phyloP scores from a whole-genome alignment of 441 rosid genomes.

The Gossypium laxum region DNA sequence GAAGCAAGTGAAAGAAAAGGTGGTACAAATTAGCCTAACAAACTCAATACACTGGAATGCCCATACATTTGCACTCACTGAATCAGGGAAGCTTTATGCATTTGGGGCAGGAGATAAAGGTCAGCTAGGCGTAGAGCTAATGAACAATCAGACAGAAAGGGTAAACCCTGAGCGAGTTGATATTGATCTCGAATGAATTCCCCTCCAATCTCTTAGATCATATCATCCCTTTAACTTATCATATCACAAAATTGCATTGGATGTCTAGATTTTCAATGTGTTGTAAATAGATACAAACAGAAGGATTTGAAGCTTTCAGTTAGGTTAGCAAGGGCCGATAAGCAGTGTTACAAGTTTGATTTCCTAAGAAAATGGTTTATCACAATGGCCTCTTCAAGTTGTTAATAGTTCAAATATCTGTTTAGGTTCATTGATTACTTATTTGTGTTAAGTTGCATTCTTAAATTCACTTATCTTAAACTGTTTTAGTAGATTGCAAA shows the following conservation, averaged over 20 bases:
- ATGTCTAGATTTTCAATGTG: conserved; percentile 31
- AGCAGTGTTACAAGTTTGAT: conserved; percentile 17
- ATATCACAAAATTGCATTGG: conserved; percentile 29
- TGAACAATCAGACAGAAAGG: conserved; percentile 52
- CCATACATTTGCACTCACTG: conserved; percentile 83
- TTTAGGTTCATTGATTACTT: conserved; percentile 25
- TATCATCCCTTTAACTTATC: conserved; percentile 12
- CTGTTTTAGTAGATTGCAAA: neutral
- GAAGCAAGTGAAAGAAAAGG: conserved; percentile 54
- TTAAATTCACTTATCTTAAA: neutral
- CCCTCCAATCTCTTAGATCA: conserved; percentile 9
- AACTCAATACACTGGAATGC: conserved; percentile 80
- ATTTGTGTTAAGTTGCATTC: conserved; percentile 22
- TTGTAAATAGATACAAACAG: conserved; percentile 42
- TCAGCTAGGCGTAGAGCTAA: conserved; percentile 73
- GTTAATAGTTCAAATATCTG: conserved; percentile 29
- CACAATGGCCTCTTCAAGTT: conserved; percentile 23
- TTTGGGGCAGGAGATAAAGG: conserved; percentile 94
- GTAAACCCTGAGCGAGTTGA: conserved; percentile 58
- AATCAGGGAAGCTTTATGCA: conserved; percentile 70
- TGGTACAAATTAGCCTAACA: conserved; percentile 78
- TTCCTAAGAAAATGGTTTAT: conserved; percentile 20
- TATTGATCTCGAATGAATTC: conserved; percentile 36
- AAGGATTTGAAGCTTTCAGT: conserved; percentile 32
- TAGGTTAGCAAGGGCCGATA: conserved; percentile 25